Evolutionary conservation across 2,329 filamentous ascomycete genomes (phyloP).

Genomic region (Penicillium sp.): DNA sequence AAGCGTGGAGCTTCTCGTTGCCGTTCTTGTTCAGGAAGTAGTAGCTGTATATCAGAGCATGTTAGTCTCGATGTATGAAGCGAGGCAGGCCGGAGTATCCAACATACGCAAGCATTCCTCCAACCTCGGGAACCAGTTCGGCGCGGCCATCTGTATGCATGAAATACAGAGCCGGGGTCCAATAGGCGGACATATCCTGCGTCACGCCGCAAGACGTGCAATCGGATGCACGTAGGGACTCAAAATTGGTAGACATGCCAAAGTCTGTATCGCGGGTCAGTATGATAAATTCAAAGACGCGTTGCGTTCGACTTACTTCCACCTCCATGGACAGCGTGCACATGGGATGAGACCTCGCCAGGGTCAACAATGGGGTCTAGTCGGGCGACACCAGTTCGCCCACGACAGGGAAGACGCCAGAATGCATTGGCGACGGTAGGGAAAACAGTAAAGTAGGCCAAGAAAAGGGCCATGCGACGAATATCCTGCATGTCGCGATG

Average conservation of each 20-base stretch:
- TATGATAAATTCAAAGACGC: not conserved
- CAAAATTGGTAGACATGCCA: slow-evolving; percentile 59
- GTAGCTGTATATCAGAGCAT: slow-evolving; percentile 61
- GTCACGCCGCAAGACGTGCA: slow-evolving; percentile 83
- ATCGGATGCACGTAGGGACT: slow-evolving; percentile 62
- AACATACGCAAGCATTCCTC: slow-evolving; percentile 83
- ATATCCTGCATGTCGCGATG: slow-evolving; percentile 25
- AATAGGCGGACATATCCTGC: slow-evolving; percentile 87
- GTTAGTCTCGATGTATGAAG: slow-evolving; percentile 11
- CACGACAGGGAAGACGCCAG: slow-evolving; percentile 87
- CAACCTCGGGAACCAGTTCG: slow-evolving; percentile 72
- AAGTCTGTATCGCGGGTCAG: slow-evolving; percentile 61
- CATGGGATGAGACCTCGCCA: slow-evolving; percentile 65
- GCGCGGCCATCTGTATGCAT: slow-evolving; percentile 68
- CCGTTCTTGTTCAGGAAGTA: slow-evolving; percentile 78
- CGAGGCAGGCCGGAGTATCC: not conserved
- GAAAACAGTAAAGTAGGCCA: slow-evolving; percentile 35
- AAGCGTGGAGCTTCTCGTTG: slow-evolving; percentile 68
- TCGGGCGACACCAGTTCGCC: slow-evolving; percentile 69
- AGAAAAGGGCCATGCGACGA: slow-evolving; percentile 22
- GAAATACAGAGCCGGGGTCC: slow-evolving; percentile 81
- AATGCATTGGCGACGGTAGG: slow-evolving; percentile 64
- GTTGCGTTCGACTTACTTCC: slow-evolving; percentile 63
- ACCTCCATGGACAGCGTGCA: slow-evolving; percentile 76
- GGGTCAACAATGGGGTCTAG: slow-evolving; percentile 77